A percentile compares a stretch with the other conserved stretches of the same genome.
phyloP scores from a whole-genome alignment of 495 filamentous ascomycete genomes.

The Geoglossum glabrum region DNA sequence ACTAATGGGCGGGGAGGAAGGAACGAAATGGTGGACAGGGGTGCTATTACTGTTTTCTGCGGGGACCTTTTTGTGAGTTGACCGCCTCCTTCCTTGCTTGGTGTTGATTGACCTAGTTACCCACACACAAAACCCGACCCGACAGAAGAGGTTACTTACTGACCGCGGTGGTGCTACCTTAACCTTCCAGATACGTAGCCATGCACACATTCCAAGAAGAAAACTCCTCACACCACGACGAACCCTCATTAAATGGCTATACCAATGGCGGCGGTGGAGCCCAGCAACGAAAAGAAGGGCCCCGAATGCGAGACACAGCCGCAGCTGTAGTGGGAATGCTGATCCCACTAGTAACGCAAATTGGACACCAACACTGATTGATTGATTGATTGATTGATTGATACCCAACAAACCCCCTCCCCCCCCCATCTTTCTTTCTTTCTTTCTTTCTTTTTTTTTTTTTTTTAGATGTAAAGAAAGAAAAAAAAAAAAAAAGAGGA shows the following conservation, averaged over 20 bases:
- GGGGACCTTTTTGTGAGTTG: constrained; percentile 87
- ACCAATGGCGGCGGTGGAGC: constrained; percentile 29
- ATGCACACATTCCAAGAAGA: constrained; percentile 97
- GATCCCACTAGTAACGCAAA: constrained; percentile 68
- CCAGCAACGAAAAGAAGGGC: constrained; percentile 19
- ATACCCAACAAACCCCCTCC: too few relatives aligned
- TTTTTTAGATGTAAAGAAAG: too few relatives aligned
- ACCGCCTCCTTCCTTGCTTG: too few relatives aligned
- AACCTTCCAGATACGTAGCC: constrained; percentile 59
- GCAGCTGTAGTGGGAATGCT: constrained; percentile 78
- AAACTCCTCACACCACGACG: constrained; percentile 24
- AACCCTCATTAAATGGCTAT: constrained; percentile 44
- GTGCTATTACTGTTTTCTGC: constrained; percentile 80
- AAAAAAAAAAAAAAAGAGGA: too few relatives aligned
- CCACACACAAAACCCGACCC: too few relatives aligned
- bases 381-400: too few relatives aligned
- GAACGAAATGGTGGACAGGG: constrained; percentile 72
- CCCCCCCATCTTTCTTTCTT: too few relatives aligned
- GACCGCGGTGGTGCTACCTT: constrained; percentile 9
- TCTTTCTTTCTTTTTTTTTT: too few relatives aligned
- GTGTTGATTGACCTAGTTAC: not conserved
- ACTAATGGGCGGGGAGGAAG: constrained; percentile 21
- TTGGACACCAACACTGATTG: constrained; percentile 78
- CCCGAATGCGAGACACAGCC: constrained; percentile 41
- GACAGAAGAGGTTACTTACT: not conserved